A percentile compares a stretch with the other conserved stretches of the same genome.
These are phyloP conservation scores for Alternaria gansuensis DNA, from an alignment of 2,329 filamentous ascomycete species.

Conservation along the genomic window DNA sequence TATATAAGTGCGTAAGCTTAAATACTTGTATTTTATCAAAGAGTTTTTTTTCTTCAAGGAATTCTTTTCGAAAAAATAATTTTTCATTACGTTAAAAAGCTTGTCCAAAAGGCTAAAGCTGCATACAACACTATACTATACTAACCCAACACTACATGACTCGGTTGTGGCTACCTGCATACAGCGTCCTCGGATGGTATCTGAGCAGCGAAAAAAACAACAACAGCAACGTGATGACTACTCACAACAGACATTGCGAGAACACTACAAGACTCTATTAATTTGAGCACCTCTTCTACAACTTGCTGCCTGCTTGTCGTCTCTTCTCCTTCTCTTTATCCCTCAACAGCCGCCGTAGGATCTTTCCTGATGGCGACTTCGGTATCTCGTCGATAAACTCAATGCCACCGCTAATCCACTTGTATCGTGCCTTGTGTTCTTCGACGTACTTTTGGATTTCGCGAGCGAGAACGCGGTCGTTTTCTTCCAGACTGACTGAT, in stretches of 20 bases:
- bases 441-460: constrained; percentile 68
- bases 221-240: neutral
- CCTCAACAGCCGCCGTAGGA: constrained; percentile 69
- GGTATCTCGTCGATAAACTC: constrained; percentile 62
- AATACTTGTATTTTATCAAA: no score
- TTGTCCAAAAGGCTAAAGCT: no score
- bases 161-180: neutral
- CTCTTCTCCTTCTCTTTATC: constrained; percentile 77
- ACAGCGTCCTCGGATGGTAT: neutral
- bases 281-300: constrained; percentile 60
- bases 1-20: no score
- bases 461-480: constrained; percentile 58
- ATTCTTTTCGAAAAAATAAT: no score
- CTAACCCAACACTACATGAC: no score
- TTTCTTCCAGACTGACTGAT: constrained; percentile 62
- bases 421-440: constrained; percentile 68
- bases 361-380: constrained; percentile 71
- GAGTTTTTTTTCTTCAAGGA: no score
- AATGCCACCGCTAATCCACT: constrained; percentile 69
- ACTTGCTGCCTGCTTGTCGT: constrained; percentile 70
- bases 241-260: neutral
- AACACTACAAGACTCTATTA: no score
- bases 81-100: no score
- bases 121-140: no score
- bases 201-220: neutral